Conservation (phyloP, 306 rosid genomes). For the Sesbania bispinosa region DNA sequence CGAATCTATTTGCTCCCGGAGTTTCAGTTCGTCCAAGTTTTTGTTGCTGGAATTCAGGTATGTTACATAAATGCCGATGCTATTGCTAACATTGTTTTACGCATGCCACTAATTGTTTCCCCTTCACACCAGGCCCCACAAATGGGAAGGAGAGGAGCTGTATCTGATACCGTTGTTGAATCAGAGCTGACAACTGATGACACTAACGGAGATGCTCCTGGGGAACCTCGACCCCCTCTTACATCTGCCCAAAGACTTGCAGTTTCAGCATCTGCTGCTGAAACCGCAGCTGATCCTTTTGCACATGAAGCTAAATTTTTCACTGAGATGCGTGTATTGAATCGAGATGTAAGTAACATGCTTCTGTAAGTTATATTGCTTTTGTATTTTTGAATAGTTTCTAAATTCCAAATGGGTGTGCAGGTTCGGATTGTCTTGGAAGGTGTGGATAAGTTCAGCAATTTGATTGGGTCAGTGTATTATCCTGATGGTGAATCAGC, state of each 20-base stretch:
- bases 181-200: constrained; percentile 46
- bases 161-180: constrained; percentile 50
- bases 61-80: neutral
- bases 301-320: constrained; percentile 77
- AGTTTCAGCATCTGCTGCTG: constrained; percentile 51
- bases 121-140: constrained; percentile 58
- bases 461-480: constrained; percentile 92
- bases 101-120: constrained; percentile 3
- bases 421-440: constrained; percentile 93
- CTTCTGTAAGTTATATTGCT: constrained; percentile 7
- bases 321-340: constrained; percentile 72
- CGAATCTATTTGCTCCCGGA: constrained; percentile 85
- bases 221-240: constrained; percentile 57
- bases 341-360: constrained; percentile 61
- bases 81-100: constrained; percentile 1
- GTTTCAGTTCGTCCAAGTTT: constrained; percentile 94
- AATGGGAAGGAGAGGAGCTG: constrained; percentile 79
- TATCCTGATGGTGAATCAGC: constrained; percentile 95
- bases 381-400: constrained; percentile 15
- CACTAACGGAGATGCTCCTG: constrained; percentile 56
- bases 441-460: constrained; percentile 94
- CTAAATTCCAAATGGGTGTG: constrained; percentile 38
- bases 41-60: constrained; percentile 92
- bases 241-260: constrained; percentile 89
- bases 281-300: constrained; percentile 66